Base-by-base conservation (phyloP, 2,329 filamentous ascomycete genomes). In the Penicillium sp. region DNA sequence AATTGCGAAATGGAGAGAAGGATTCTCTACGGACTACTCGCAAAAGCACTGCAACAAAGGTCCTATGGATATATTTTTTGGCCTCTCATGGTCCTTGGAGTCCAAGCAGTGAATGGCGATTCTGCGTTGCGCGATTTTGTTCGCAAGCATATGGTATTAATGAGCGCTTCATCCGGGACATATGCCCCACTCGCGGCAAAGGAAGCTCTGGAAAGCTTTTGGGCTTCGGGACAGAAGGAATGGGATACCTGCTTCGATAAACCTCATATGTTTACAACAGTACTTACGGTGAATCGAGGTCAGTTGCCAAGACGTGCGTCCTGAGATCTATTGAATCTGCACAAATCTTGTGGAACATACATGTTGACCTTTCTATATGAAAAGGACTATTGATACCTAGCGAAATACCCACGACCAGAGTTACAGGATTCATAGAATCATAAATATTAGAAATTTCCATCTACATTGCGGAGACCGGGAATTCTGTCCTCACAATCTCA, bases 241-340 rank as follows among this genome's bases (percentile, higher is more conserved):
- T 77, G 75, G 74, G 73, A 77, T 62, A 60, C 54, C 31, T 77
- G 75, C 56, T 77, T 76, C 44, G 71, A 75, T 42, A 60, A 55
- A 40, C 66, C 69, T 23, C 72, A 72, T 43, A 23, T 44, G 9
- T 44, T 44, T 19, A 44, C 42, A 44, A 29, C 42, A 3, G 26
- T 44, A 4, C 42, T 44, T 19, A 44, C 42, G 13, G 42, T 44
- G 9, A 44, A 44, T 31, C 42, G 42, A 29, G 42, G 42, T 24
- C 39, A 26, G 23, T n/a, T 44, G 16, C 42, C 26, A 7, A 31
- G 18, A 7, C 14, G n/a, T 10, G 8, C 1, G 5, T 19, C 26
- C 13, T 44, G 21, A 29, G n/a, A 29, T 14, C 7, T 24, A 24
- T 23, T 2, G 14, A 11, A 23, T n/a, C 19, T 23, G 23, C 5